Evolutionary conservation across 306 rosid species (phyloP).

Genomic region (Gynostemma pentaphyllum): DNA sequence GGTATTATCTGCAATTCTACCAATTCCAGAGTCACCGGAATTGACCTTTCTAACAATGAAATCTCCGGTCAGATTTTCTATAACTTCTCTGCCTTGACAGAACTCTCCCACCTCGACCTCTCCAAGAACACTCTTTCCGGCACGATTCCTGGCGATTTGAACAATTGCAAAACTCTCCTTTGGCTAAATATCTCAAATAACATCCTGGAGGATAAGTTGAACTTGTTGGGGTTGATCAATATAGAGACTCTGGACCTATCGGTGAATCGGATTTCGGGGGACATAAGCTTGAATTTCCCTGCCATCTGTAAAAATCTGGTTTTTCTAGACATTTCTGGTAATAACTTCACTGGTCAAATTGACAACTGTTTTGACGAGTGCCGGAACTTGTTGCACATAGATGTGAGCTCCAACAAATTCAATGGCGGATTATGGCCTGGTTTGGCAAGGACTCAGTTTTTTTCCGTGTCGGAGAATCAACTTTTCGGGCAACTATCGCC

Average conservation of each 20-base stretch:
- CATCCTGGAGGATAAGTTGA: constrained; percentile 36
- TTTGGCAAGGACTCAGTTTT: constrained; percentile 36
- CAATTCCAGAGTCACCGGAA: constrained; percentile 32
- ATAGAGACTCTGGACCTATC: constrained; percentile 56
- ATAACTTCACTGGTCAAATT: constrained; percentile 55
- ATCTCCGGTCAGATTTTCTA: constrained; percentile 47
- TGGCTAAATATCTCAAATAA: constrained; percentile 66
- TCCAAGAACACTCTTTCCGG: constrained; percentile 57
- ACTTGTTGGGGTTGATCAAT: constrained; percentile 40
- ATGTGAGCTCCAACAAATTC: constrained; percentile 65
- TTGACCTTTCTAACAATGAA: constrained; percentile 27
- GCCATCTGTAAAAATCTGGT: constrained; percentile 40
- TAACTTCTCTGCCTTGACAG: constrained; percentile 58
- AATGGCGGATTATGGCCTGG: constrained; percentile 57
- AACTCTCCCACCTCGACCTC: constrained; percentile 55
- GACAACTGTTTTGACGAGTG: constrained; percentile 47
- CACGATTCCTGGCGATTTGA: constrained; percentile 43
- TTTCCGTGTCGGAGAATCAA: constrained; percentile 61
- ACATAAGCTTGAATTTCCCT: constrained; percentile 41
- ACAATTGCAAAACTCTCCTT: constrained; percentile 41
- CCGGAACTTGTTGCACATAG: constrained; percentile 53
- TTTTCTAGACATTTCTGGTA: constrained; percentile 44
- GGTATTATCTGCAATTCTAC: constrained; percentile 40
- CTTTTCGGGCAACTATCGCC: constrained; percentile 36
- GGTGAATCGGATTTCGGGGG: constrained; percentile 51